phyloP scores from a whole-genome alignment of 495 filamentous ascomycete genomes.

The Hyaloscypha hepaticicola region DNA sequence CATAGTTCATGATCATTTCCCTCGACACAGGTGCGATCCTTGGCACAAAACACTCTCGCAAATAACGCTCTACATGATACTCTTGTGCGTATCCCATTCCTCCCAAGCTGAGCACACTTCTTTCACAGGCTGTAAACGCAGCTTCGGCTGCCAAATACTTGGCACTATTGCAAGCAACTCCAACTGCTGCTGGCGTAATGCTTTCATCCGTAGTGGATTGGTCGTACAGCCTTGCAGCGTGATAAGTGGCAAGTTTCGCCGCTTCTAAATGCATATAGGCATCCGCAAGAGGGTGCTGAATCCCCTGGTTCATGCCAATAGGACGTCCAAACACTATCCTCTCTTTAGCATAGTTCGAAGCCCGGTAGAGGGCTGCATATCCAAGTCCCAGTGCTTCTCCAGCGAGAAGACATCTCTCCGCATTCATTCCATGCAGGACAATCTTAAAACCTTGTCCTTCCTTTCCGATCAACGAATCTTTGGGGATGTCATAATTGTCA shows the following conservation, averaged over 20 bases:
- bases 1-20: constrained; percentile 80
- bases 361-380: constrained; percentile 66
- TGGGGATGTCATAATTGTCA: constrained; percentile 65
- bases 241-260: constrained; percentile 75
- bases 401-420: constrained; percentile 72
- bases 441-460: constrained; percentile 76
- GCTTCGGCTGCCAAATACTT: constrained; percentile 82
- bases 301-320: constrained; percentile 74
- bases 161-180: constrained; percentile 71
- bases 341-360: constrained; percentile 65
- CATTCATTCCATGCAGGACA: constrained; percentile 81
- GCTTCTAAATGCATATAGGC: constrained; percentile 79
- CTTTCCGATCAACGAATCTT: constrained; percentile 60
- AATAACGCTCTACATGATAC: constrained; percentile 75
- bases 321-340: constrained; percentile 67
- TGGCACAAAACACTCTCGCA: constrained; percentile 73
- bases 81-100: constrained; percentile 80
- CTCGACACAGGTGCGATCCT: constrained; percentile 72
- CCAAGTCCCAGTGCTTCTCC: constrained; percentile 78
- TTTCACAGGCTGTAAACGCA: constrained; percentile 71
- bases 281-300: constrained; percentile 71
- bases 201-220: constrained; percentile 49
- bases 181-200: constrained; percentile 61
- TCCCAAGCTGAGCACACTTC: constrained; percentile 64
- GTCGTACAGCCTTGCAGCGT: constrained; percentile 73